These are phyloP conservation scores for Gracilaria domingensis DNA, from an alignment of 23 red algal species.

Conservation along the genomic window DNA sequence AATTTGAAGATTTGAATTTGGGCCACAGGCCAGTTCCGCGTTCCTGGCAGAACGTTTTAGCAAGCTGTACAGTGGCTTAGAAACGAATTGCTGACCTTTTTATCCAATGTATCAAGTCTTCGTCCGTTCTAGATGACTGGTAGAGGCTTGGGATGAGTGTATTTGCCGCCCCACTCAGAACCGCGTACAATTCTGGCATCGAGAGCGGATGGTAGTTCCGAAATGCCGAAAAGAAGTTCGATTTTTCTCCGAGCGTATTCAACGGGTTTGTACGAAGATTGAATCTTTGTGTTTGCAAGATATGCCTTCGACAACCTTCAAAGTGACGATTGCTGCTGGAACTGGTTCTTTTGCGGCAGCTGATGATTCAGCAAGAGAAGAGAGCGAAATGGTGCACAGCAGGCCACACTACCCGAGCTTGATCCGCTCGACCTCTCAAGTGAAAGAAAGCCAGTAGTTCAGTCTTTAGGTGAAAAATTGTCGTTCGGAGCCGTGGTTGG, in stretches of 20 bases:
- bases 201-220: neutral
- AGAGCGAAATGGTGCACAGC: neutral
- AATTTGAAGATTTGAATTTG: too few relatives aligned
- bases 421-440: neutral
- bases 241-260: neutral
- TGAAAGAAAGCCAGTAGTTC: neutral
- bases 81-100: too few relatives aligned
- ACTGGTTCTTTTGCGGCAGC: neutral
- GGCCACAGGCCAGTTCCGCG: too few relatives aligned
- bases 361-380: neutral
- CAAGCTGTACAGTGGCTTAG: too few relatives aligned
- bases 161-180: neutral
- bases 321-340: neutral
- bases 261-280: neutral
- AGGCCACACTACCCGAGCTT: neutral
- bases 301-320: neutral
- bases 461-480: constrained; percentile 76
- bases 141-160: too few relatives aligned
- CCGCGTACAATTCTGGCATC: neutral
- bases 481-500: constrained; percentile 80
- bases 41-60: too few relatives aligned
- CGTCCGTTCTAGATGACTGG: too few relatives aligned
- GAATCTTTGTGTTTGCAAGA: neutral
- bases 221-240: neutral
- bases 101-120: too few relatives aligned